phyloP scores from a whole-genome alignment of 2,329 filamentous ascomycete species.

The Cladosporium sp. region DNA sequence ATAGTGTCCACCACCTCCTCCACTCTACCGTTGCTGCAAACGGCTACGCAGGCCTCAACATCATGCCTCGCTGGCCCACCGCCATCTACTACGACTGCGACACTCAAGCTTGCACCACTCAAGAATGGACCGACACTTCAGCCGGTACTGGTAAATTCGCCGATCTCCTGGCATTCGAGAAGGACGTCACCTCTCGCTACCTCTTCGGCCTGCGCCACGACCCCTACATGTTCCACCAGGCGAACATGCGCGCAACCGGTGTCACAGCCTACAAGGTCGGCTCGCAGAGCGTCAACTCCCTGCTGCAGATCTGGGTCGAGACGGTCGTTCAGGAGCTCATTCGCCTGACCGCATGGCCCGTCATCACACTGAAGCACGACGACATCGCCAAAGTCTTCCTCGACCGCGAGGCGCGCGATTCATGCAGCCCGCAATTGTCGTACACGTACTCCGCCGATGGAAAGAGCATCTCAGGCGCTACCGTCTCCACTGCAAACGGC shows the following conservation, averaged over 20 bases:
- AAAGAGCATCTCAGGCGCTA: constrained; percentile 52
- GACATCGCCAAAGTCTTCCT: constrained; percentile 55
- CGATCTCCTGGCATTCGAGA: constrained; percentile 53
- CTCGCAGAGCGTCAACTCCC: constrained; percentile 48
- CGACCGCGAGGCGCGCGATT: constrained; percentile 54
- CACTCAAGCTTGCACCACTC: constrained; percentile 55
- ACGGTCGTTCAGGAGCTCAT: constrained; percentile 55
- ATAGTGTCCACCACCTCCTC: constrained; percentile 57
- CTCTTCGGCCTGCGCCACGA: constrained; percentile 58
- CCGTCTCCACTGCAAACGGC: constrained; percentile 46
- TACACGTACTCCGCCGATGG: constrained; percentile 47
- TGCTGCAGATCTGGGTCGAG: constrained; percentile 61
- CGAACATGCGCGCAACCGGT: constrained; percentile 56
- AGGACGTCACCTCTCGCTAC: constrained; percentile 56
- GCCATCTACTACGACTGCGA: constrained; percentile 67
- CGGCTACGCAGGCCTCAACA: constrained; percentile 56
- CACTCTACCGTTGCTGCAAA: constrained; percentile 54
- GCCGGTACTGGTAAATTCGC: constrained; percentile 55
- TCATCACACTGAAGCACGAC: constrained; percentile 58
- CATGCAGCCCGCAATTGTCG: constrained; percentile 51
- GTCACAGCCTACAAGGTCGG: constrained; percentile 51
- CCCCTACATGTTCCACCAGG: constrained; percentile 65
- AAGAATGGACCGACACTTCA: constrained; percentile 63
- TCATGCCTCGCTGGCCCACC: constrained; percentile 62
- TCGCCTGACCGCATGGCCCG: constrained; percentile 55